Conservation (phyloP, 768 basidiomycete genomes). For the Amanita exitialis region DNA sequence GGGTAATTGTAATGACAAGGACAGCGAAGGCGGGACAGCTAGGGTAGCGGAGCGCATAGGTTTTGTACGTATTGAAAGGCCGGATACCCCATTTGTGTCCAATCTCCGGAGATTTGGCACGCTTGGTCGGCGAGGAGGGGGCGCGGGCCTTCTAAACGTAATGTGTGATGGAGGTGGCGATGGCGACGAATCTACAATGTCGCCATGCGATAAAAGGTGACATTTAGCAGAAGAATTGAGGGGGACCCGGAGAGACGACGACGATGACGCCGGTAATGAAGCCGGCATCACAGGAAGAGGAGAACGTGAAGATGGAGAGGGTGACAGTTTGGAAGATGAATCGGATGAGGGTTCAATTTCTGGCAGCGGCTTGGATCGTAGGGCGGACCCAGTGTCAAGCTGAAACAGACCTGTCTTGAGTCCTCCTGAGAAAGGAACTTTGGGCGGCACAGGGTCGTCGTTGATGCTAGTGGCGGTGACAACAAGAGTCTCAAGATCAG, state of each 20-base stretch:
- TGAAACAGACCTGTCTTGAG: constrained; percentile 46
- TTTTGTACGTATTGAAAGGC: constrained; percentile 50
- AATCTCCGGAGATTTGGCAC: constrained; percentile 52
- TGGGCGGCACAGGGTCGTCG: constrained; percentile 7
- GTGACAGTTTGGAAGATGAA: constrained; percentile 22
- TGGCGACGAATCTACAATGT: constrained; percentile 36
- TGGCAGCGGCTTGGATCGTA: constrained; percentile 39
- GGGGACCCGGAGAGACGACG: constrained; percentile 15
- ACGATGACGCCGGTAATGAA: constrained; percentile 12
- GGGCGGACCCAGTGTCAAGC: constrained; percentile 50
- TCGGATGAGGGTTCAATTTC: constrained; percentile 45
- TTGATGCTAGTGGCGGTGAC: constrained; percentile 25
- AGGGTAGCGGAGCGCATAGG: constrained; percentile 53
- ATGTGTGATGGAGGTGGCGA: constrained; percentile 63
- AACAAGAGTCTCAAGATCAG: constrained; percentile 43
- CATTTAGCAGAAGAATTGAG: constrained; percentile 7
- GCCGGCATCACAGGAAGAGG: constrained; percentile 52
- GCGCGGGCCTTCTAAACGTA: constrained; percentile 34
- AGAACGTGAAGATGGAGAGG: constrained; percentile 29
- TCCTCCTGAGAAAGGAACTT: constrained; percentile 8
- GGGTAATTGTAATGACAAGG: constrained; percentile 24
- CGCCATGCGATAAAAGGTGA: constrained; percentile 6
- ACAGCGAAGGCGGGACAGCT: constrained; percentile 35
- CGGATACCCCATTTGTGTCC: constrained; percentile 52
- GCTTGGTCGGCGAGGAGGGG: constrained; percentile 50